Percentiles rank a stretch among this genome's conserved stretches.
phyloP scores from a whole-genome alignment of 768 basidiomycete species.

The Leccinum truebloodii region DNA sequence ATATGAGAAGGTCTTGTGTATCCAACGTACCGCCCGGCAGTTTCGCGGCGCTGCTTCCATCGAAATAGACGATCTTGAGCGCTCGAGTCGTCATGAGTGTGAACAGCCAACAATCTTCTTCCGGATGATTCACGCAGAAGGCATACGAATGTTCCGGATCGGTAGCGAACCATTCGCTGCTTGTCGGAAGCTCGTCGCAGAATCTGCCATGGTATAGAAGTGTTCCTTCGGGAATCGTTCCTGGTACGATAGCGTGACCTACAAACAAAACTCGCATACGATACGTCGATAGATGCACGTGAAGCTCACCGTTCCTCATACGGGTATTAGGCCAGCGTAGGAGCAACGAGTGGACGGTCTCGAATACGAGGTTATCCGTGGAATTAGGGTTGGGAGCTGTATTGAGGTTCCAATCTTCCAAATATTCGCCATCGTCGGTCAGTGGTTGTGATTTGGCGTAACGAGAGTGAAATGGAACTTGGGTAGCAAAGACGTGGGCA shows the following conservation, averaged over 20 bases:
- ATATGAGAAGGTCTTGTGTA: conserved; percentile 37
- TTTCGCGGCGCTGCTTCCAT: conserved; percentile 13
- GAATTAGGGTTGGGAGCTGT: conserved; percentile 9
- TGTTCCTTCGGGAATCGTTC: conserved; percentile 34
- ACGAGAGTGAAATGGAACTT: not conserved
- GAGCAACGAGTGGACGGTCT: conserved; percentile 27
- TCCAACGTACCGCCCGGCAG: conserved; percentile 29
- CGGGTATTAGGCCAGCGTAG: conserved; percentile 46
- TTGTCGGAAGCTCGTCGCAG: conserved; percentile 19
- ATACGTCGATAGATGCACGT: not conserved
- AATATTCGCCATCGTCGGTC: not conserved
- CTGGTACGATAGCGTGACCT: conserved; percentile 29
- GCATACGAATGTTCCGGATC: conserved; percentile 39
- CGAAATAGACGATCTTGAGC: conserved; percentile 36
- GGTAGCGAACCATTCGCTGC: conserved; percentile 33
- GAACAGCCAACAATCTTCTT: conserved; percentile 30
- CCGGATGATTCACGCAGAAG: conserved; percentile 32
- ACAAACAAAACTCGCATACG: not conserved
- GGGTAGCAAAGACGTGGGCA: not conserved
- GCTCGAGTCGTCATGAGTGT: conserved; percentile 30
- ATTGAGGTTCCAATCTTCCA: conserved; percentile 1
- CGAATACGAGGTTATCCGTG: conserved; percentile 31
- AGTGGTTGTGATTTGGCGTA: not conserved
- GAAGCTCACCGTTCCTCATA: conserved; percentile 38
- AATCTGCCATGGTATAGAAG: conserved; percentile 34